A percentile compares a stretch with the other conserved stretches of the same genome.
Conservation (phyloP, 2,329 filamentous ascomycete genomes). For the Colletotrichum musae region DNA sequence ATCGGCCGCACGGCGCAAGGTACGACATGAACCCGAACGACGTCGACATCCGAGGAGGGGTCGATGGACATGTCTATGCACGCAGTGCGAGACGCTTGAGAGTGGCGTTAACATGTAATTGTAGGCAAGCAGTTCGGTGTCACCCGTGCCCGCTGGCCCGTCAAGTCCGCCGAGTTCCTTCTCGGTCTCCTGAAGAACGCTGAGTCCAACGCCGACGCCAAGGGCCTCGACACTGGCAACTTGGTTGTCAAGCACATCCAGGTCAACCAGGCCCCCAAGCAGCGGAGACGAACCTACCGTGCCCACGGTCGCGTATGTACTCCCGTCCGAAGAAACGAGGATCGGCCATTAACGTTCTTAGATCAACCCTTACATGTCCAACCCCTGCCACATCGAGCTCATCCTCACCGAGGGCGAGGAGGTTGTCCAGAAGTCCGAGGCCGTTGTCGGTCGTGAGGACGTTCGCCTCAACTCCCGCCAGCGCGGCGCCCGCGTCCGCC, state of each 20-base stretch:
- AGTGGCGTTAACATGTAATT: slow-evolving; percentile 1
- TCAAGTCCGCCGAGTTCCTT: slow-evolving; percentile 99
- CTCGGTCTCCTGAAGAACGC: slow-evolving; percentile 98
- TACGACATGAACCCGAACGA: slow-evolving; percentile 68
- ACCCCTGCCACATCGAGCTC: slow-evolving; percentile 99
- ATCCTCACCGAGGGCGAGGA: slow-evolving; percentile 99
- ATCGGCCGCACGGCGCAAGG: slow-evolving; percentile 98
- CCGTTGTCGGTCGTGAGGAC: slow-evolving; percentile 74
- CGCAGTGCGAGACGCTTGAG: background rate
- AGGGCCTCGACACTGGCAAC: slow-evolving; percentile 97
- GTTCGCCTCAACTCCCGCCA: slow-evolving; percentile 89
- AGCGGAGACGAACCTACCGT: slow-evolving; percentile 99
- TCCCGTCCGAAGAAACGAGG: background rate
- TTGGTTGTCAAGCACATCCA: slow-evolving; percentile 99
- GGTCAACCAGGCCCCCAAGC: slow-evolving; percentile 99
- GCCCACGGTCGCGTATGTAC: slow-evolving; percentile 99
- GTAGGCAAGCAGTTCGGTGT: slow-evolving; percentile 99
- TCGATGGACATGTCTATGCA: background rate
- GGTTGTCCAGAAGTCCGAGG: slow-evolving; percentile 90
- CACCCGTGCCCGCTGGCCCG: slow-evolving; percentile 97
- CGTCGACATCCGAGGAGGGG: slow-evolving; percentile 4
- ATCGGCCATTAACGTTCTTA: slow-evolving; percentile 57
- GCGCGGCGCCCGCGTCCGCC: slow-evolving; percentile 79
- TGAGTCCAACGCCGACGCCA: slow-evolving; percentile 96
- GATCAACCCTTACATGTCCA: slow-evolving; percentile 99